A percentile compares a stretch with the other conserved stretches of the same genome.
Conservation (phyloP, 1,284 basidiomycete genomes). For the Stygiomarasmius scandens region DNA sequence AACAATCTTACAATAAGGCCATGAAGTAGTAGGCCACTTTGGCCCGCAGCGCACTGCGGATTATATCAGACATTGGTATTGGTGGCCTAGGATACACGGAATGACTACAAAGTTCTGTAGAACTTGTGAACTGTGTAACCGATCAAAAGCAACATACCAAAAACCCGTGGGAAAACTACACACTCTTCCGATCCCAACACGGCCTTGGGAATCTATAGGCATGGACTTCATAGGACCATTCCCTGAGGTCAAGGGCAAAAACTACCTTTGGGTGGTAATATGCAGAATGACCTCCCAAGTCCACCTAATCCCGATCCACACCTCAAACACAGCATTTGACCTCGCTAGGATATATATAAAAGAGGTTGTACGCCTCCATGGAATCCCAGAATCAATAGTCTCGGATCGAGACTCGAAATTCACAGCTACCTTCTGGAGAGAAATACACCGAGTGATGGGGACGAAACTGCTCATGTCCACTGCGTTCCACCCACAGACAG, state of each 20-base stretch:
- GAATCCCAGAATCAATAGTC: conserved; percentile 24
- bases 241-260: conserved; percentile 27
- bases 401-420: conserved; percentile 26
- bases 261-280: conserved; percentile 38
- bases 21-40: conserved; percentile 30
- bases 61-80: conserved; percentile 35
- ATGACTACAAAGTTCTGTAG: conserved; percentile 29
- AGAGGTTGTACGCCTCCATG: conserved; percentile 23
- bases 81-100: conserved; percentile 33
- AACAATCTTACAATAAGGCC: conserved; percentile 28
- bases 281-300: conserved; percentile 36
- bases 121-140: conserved; percentile 32
- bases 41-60: conserved; percentile 24
- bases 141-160: conserved; percentile 21
- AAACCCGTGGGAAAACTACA: conserved; percentile 30
- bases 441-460: conserved; percentile 26
- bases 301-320: conserved; percentile 34
- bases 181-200: conserved; percentile 28
- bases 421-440: conserved; percentile 27
- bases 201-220: conserved; percentile 35
- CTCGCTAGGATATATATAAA: conserved; percentile 23
- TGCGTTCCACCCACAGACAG: conserved; percentile 34
- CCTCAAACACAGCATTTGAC: conserved; percentile 20
- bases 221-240: conserved; percentile 43
- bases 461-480: conserved; percentile 31